Base-by-base conservation (phyloP, 768 basidiomycete genomes). In the Boletus fagicola region DNA sequence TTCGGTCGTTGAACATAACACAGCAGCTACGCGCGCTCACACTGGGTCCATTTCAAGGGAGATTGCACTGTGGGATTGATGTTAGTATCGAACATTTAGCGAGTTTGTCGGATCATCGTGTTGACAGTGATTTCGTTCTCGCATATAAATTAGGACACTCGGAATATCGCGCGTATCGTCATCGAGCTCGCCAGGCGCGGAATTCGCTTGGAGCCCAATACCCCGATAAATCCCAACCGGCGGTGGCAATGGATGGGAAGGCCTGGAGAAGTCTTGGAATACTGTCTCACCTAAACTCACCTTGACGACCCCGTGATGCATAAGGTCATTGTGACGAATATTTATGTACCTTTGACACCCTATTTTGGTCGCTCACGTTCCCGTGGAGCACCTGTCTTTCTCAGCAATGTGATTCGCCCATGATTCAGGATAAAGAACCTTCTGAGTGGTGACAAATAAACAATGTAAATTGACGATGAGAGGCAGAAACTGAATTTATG, bases 191-290 rank as follows among this genome's bases (percentile, higher is more conserved):
- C 87, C 13, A 74, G 81, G 53, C 81, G 83, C 53, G 86, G 86
- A 30, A 76, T 88, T 33, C 75, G 78, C 56, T 76, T 98, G 59
- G 78, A 83, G 59, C 84, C 92, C 22, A 97, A 95, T 66, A 84
- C 84, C 9, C 60, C 76, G n/a, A 82, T 92, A 63, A 77, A 82
- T 65, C 81, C 84, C 39, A 78, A 80, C 59, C 78, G 82, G 49
- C 80, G 87, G 52, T 94, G 90, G 92, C 74, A 74, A 15, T 94
- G 92, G 92, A 94, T 94, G 92, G 91, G 90, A 65, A 84, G 80
- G 65, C 74, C 76, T 39, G 90, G 90, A 11, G 77, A 84, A 71
- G 75, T 92, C 56, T 73, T 88, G 62, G 85, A 88, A 66, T 61
- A 69, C 22, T 60, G 62, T 50, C 54, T 74, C 68, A 64, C 43